A percentile compares a stretch with the other conserved stretches of the same genome.
Conservation (phyloP, 352 stramenopile species). For the Phytophthora brassicae region DNA sequence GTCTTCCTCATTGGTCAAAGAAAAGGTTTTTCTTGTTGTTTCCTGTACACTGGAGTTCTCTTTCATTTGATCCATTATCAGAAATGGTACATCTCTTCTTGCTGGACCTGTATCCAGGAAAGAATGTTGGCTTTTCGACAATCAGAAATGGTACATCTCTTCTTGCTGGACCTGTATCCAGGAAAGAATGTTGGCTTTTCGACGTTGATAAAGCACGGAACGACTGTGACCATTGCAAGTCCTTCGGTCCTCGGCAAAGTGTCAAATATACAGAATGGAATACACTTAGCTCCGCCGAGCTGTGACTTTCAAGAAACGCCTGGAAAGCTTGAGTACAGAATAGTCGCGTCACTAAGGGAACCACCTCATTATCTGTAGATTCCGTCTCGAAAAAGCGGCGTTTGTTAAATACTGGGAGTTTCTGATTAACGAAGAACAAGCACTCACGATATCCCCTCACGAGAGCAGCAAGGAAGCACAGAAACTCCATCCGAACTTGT, state of each 20-base stretch:
- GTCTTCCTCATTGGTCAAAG: slow-evolving; percentile 1
- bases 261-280: slow-evolving; percentile 80
- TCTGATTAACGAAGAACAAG: slow-evolving; percentile 87
- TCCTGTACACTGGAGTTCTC: neutral
- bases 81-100: slow-evolving; percentile 26
- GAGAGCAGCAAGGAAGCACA: slow-evolving; percentile 67
- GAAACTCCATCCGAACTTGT: slow-evolving; percentile 72
- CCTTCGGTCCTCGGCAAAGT: slow-evolving; percentile 51
- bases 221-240: slow-evolving; percentile 49
- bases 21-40: neutral
- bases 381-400: slow-evolving; percentile 72
- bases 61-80: slow-evolving; percentile 11
- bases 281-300: slow-evolving; percentile 61
- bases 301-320: slow-evolving; percentile 80
- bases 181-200: slow-evolving; percentile 26
- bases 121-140: slow-evolving; percentile 26
- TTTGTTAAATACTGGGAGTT: slow-evolving; percentile 88
- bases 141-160: slow-evolving; percentile 23
- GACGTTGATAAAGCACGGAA: slow-evolving; percentile 33
- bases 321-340: slow-evolving; percentile 82
- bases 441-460: slow-evolving; percentile 82
- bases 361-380: slow-evolving; percentile 55
- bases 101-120: slow-evolving; percentile 21
- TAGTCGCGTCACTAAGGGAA: slow-evolving; percentile 65
- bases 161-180: slow-evolving; percentile 20